Evolutionary conservation across 2,329 filamentous ascomycete genomes (phyloP), one percentile per base, ranked within the genome.

Genomic region (Sarocladium strictum): DNA sequence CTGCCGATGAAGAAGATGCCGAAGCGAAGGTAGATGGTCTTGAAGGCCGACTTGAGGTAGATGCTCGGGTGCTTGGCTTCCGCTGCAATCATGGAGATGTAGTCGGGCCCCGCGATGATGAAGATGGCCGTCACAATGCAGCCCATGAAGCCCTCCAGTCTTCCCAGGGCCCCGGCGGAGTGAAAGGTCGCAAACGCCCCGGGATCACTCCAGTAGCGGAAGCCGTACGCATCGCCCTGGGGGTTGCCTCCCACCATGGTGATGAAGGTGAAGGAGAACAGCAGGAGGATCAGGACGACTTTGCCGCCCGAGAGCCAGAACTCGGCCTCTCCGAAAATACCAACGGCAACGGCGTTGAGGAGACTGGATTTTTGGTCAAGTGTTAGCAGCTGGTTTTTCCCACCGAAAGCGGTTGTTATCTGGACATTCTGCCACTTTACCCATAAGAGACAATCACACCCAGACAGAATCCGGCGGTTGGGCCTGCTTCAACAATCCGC

Each of bases 141-240:
- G 51, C 83, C 78, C 24, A 87, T 68, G 63, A 89, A 87, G 0
- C 85, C 86, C 9, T 87, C 73, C 60, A 85, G 88, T 32, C 76
- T 76, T 12, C 87, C 87, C 0, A 86, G 74, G 38, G 76, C 64
- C 1, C 85, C 86, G 0, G 71, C 70, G 50, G 80, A 76, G 55
- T 84, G 76, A 54, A 82, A 72, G 58, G 83, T 79, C 2, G 74
- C 76, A 55, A 67, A 65, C 0, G 63, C 37, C 1, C 81, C 84
- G 0, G 85, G 85, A 37, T 81, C 71, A 43, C 74, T 79, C 83
- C 86, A 90, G 65, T 87, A 87, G 45, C 77, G 69, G 64, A 88
- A 88, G 1, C 86, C 85, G 53, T 83, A 76, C 2, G 78, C 74
- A 19, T 80, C 74, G 1, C 75, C 74, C 2, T 79, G 76, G 0